phyloP scores from a whole-genome alignment of 495 filamentous ascomycete species.

The Aspergillus taichungensis region DNA sequence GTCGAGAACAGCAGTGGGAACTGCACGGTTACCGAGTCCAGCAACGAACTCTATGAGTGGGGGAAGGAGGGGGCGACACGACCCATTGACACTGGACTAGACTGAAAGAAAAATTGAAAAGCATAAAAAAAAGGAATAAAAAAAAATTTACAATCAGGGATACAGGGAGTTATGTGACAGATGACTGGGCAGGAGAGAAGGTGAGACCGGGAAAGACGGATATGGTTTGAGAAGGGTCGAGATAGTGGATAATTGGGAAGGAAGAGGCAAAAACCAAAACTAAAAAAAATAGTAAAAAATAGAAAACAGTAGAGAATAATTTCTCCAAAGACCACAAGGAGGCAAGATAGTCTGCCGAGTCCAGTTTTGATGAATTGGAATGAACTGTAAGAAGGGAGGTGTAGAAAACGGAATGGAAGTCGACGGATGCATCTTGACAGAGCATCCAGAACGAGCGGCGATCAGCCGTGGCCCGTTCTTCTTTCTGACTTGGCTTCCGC shows the following conservation, averaged over 20 bases:
- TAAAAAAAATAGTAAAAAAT: too few species aligned
- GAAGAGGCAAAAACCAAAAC: not conserved
- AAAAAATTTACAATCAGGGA: too few species aligned
- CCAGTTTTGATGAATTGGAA: not conserved
- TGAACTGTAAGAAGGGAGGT: not conserved
- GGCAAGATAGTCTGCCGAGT: too few species aligned
- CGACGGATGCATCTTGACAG: constrained; percentile 14
- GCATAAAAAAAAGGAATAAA: not conserved
- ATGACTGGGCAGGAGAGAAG: constrained; percentile 6
- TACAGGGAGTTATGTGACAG: too few species aligned
- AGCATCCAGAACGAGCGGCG: constrained; percentile 3
- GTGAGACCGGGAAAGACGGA: constrained; percentile 14
- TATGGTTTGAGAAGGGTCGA: constrained; percentile 6
- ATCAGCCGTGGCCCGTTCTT: not conserved
- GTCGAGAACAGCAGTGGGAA: constrained; percentile 15
- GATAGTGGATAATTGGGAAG: constrained; percentile 13
- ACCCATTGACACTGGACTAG: too few species aligned
- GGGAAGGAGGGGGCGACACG: not conserved
- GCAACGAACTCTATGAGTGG: constrained; percentile 11
- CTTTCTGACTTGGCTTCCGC: constrained; percentile 9
- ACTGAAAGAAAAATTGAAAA: not conserved
- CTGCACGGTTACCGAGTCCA: constrained; percentile 15
- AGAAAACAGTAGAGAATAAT: too few species aligned
- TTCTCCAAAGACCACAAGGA: too few species aligned
- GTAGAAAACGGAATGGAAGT: constrained; percentile 4